These are phyloP conservation scores for Leptographium radiaticola DNA, from an alignment of 2,329 filamentous ascomycete species.

Conservation along the genomic window DNA sequence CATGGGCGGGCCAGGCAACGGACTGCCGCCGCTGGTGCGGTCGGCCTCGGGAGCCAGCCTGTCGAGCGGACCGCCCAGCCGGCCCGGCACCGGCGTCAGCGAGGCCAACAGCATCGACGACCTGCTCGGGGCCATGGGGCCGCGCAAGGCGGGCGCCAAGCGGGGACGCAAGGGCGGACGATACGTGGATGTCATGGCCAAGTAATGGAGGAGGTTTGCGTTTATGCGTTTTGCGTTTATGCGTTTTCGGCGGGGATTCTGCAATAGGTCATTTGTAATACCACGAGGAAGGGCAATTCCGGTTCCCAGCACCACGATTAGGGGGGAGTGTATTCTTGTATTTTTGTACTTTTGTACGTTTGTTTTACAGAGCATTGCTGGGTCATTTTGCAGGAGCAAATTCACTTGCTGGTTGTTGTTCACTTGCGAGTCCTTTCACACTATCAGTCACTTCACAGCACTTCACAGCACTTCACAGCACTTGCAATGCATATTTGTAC, in stretches of 20 bases:
- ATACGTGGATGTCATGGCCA: constrained; percentile 94
- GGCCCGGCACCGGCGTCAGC: constrained; percentile 71
- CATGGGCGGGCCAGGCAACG: constrained; percentile 28
- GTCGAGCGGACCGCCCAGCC: constrained; percentile 41
- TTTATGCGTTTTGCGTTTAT: not conserved
- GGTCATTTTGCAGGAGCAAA: no score
- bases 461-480: not conserved
- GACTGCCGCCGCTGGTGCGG: constrained; percentile 18
- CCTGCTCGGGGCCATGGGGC: constrained; percentile 60
- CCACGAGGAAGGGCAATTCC: not conserved
- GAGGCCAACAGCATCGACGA: constrained; percentile 94
- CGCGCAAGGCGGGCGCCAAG: constrained; percentile 51
- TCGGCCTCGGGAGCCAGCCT: constrained; percentile 33
- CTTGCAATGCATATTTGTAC: not conserved
- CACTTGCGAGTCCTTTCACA: no score
- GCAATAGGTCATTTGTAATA: not conserved
- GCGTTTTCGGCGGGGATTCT: not conserved
- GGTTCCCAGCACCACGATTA: no score
- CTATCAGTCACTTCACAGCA: no score
- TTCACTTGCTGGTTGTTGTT: no score
- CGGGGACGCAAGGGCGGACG: constrained; percentile 71
- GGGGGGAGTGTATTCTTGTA: no score
- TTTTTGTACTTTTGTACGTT: no score
- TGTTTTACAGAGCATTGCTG: no score
- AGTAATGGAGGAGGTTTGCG: constrained; percentile 23